Base-by-base conservation (phyloP, 192 early-diverging fungal genomes). In the Coemansia sp. region DNA sequence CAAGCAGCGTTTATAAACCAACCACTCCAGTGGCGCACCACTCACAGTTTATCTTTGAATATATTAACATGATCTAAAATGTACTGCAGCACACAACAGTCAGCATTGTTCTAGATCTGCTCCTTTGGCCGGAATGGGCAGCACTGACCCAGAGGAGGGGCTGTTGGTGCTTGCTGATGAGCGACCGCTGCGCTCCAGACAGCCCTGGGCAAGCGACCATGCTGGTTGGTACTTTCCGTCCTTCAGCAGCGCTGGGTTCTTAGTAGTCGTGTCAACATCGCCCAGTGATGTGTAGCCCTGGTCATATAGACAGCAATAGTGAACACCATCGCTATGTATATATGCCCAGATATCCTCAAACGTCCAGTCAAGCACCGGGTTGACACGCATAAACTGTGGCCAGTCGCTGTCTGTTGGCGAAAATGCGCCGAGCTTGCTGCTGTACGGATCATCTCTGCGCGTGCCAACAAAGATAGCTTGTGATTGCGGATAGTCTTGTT, bases 271-370 rank as follows among this genome's bases (percentile, higher is more conserved):
- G 56, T 90, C 84, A 21, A 86, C 86, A 32, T 90, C 86, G 19
- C 96, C 96, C 38, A 98, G 76, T 19, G 94, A 97, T 7, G 96
- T 98, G 66, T 96, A 98, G 14, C 93, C 93, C 68, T 87, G 65
- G 66, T 98, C 93, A 63, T 98, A 98, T 50, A 97, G 82, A 0
- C 78, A 78, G 77, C 95, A 98, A 74, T 96, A 96, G 50, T 86
- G 88, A 32, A 96, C 84, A 11, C 79, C 79, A 22, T 90, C 73
- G 17, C 54, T 35, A 19, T 69, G 66, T 56, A 96, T 78, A 62
- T 87, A 92, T 1, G 83, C 77, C 96, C 96, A 98, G 52, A 98
- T 81, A 27, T 92, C 83, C 23, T 84, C 80, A 62, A 94, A 97
- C 14, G 76, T 62, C 95, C 94, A 97, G 75, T 97, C 90, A 15